Evolutionary conservation across 768 basidiomycete species (phyloP), one percentile per base, ranked within the genome.

Genomic region (Dioszegia hungarica): DNA sequence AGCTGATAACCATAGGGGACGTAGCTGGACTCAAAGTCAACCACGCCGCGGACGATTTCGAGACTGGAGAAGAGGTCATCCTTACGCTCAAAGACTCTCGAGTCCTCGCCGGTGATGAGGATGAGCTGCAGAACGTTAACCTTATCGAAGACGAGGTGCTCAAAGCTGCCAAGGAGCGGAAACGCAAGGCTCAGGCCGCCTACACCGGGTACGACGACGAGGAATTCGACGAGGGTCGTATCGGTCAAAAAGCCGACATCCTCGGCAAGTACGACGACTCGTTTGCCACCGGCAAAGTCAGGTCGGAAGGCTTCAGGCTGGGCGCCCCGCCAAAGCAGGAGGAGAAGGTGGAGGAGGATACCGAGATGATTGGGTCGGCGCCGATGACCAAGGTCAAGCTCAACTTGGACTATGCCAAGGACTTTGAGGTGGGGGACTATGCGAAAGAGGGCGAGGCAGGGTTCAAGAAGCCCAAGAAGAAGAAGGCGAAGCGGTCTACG

Each of bases 201-300:
- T 98, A 97, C 71, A 92, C 90, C 0, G 93, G 93, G 15, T 94
- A 89, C 73, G 93, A 99, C 66, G 94, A 98, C 66, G 92, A 94
- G 4, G 95, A 98, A 70, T 97, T 98, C 63, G 79, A 74, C n/a
- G 84, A 82, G 49, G 56, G 57, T 29, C 61, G 69, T 36, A 65
- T 72, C 5, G 89, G 88, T n/a, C 81, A 85, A 81, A 92, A 89
- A 72, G 83, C 85, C 25, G 82, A 88, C 27, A 80, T 98, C 29
- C 77, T 99, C 50, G 82, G 88, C 19, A 98, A 98, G 75, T 98
- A 98, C 67, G 94, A 98, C 64, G 90, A 95, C 65, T 87, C 87
- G 50, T 79, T 97, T 60, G 85, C 89, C 55, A 88, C 88, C 10
- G 73, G 83, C 1, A 82, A 82, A 36, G 85, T 62, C 37, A 56